Evolutionary conservation across 768 basidiomycete species (phyloP).

Genomic region (Mycena galopus): DNA sequence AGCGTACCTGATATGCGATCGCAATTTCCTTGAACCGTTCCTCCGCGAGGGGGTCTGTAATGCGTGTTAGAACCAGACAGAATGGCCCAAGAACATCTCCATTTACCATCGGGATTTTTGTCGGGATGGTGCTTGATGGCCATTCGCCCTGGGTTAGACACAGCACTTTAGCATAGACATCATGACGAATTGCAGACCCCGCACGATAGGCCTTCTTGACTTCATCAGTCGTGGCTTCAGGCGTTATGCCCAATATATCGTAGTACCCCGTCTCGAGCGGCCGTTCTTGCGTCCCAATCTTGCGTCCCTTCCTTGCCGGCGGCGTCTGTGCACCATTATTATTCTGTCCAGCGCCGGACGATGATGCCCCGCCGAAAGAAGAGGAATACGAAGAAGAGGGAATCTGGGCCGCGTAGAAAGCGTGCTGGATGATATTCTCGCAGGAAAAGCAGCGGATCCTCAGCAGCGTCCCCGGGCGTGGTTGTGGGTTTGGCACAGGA

Average conservation of each 20-base stretch:
- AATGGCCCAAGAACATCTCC: neutral
- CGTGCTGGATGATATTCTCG: conserved; percentile 67
- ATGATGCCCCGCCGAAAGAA: conserved; percentile 24
- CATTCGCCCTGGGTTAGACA: conserved; percentile 66
- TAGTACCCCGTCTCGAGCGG: conserved; percentile 94
- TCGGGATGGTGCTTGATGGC: conserved; percentile 95
- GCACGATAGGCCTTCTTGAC: conserved; percentile 93
- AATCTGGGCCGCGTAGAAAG: conserved; percentile 77
- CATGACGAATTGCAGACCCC: conserved; percentile 40
- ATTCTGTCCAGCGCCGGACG: conserved; percentile 30
- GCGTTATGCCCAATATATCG: conserved; percentile 82
- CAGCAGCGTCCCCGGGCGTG: conserved; percentile 69
- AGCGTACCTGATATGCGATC: conserved; percentile 72
- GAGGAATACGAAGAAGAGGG: conserved; percentile 38
- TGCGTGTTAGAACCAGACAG: neutral
- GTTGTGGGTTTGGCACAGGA: conserved; percentile 69
- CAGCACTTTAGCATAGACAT: neutral
- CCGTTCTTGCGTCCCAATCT: conserved; percentile 90
- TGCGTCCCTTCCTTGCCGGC: conserved; percentile 66
- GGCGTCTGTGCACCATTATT: conserved; percentile 41
- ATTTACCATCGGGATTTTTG: conserved; percentile 82
- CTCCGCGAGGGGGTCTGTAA: conserved; percentile 75
- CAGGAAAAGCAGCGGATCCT: conserved; percentile 82
- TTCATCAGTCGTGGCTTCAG: conserved; percentile 84
- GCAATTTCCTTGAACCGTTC: conserved; percentile 92